Evolutionary conservation across 805 yeast genomes (phyloP).

Genomic region (Pichia membranifaciens): DNA sequence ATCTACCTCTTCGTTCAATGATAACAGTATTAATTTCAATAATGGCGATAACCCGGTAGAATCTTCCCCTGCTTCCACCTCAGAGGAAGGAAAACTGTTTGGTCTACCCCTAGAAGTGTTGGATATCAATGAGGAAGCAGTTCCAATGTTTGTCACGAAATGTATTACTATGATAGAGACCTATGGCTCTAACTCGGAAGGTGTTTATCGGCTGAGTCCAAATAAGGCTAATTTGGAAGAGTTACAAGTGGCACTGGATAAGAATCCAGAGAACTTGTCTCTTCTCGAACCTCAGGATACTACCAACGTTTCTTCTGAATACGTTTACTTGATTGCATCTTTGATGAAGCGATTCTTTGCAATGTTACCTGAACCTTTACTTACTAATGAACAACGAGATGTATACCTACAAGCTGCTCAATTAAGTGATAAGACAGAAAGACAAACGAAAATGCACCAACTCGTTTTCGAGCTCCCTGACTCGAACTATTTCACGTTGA

Average conservation of each 20-base stretch:
- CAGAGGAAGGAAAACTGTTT: conserved; percentile 40
- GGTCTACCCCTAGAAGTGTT: conserved; percentile 82
- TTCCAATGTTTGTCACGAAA: conserved; percentile 83
- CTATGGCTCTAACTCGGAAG: conserved; percentile 81
- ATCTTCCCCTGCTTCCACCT: conserved; percentile 1
- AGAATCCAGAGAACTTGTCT: conserved; percentile 59
- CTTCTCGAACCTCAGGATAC: conserved; percentile 50
- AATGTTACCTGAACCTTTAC: conserved; percentile 79
- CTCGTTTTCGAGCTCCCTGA: conserved; percentile 88
- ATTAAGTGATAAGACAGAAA: conserved; percentile 49
- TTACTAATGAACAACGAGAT: conserved; percentile 57
- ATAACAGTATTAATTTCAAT: conserved; percentile 10
- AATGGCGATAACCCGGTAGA: conserved; percentile 14
- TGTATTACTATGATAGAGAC: conserved; percentile 83
- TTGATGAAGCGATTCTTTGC: conserved; percentile 78
- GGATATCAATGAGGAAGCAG: conserved; percentile 81
- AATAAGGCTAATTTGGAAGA: conserved; percentile 69
- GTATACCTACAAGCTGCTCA: conserved; percentile 66
- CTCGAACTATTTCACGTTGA: conserved; percentile 86
- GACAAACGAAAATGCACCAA: conserved; percentile 77
- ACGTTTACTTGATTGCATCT: conserved; percentile 83
- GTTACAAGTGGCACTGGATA: conserved; percentile 63
- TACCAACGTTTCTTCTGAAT: conserved; percentile 61
- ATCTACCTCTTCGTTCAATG: conserved; percentile 8
- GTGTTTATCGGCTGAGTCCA: conserved; percentile 84